phyloP scores from a whole-genome alignment of 176 grass and related monocot genomes.

The Oryza punctata region DNA sequence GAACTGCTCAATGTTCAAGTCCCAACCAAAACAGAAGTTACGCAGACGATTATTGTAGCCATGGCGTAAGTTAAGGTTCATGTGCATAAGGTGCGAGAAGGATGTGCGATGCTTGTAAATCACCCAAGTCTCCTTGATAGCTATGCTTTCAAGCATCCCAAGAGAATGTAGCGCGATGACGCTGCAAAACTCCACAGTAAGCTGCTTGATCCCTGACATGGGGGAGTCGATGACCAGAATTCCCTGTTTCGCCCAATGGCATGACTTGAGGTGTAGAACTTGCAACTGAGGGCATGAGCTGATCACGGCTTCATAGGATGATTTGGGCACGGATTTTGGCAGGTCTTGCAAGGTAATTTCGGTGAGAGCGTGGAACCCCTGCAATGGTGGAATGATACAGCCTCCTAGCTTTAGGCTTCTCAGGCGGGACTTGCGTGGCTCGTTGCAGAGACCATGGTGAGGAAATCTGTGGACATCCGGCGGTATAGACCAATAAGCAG shows the following conservation, averaged over 20 bases:
- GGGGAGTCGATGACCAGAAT: neutral
- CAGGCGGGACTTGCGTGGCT: constrained; percentile 21
- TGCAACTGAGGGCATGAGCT: constrained; percentile 32
- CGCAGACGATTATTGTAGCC: neutral
- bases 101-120: neutral
- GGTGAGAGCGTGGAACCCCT: constrained; percentile 20
- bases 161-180: neutral
- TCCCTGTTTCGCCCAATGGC: neutral
- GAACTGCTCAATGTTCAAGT: neutral
- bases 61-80: neutral
- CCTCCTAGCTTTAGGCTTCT: constrained; percentile 24
- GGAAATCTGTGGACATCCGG: constrained; percentile 1
- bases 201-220: constrained; percentile 27
- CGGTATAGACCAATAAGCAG: no score
- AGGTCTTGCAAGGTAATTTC: constrained; percentile 17
- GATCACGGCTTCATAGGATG: neutral
- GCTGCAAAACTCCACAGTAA: neutral
- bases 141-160: constrained; percentile 25
- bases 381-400: constrained; percentile 9
- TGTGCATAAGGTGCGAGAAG: neutral
- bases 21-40: neutral
- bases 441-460: constrained; percentile 6
- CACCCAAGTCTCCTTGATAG: neutral
- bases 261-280: constrained; percentile 29
- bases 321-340: neutral